phyloP scores from a whole-genome alignment of 164 flowering plant species.

The Kalanchoe fedtschenkoi region DNA sequence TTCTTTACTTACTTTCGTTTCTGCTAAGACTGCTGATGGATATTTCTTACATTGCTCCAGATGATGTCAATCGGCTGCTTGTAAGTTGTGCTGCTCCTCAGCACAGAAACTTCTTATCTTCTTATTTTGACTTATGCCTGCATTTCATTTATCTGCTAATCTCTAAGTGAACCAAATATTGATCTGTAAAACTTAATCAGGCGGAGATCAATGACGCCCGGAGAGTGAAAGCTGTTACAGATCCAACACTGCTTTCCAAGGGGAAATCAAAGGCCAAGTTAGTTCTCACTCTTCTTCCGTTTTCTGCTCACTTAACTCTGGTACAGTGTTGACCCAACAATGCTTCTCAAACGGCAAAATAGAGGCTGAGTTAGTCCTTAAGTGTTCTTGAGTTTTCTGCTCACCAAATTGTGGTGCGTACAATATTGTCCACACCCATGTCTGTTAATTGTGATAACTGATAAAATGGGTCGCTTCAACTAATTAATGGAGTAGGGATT shows the following conservation, averaged over 20 bases:
- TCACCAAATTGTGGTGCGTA: neutral
- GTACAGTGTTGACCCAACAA: slow-evolving; percentile 37
- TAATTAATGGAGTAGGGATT: neutral
- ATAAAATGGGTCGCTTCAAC: neutral
- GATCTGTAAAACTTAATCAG: slow-evolving; percentile 17
- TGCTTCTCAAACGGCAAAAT: slow-evolving; percentile 75
- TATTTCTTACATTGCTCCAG: slow-evolving; percentile 23
- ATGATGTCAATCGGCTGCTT: slow-evolving; percentile 72
- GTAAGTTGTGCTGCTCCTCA: slow-evolving; percentile 19
- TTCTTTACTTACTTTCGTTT: neutral
- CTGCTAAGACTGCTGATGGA: slow-evolving; percentile 1
- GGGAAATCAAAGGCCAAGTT: slow-evolving; percentile 82
- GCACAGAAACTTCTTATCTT: neutral
- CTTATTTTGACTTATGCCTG: neutral
- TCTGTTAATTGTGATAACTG: neutral
- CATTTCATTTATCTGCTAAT: neutral
- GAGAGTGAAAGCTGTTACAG: slow-evolving; percentile 53
- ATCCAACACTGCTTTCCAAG: slow-evolving; percentile 73
- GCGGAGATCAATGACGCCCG: slow-evolving; percentile 76
- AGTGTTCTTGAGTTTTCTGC: slow-evolving; percentile 1
- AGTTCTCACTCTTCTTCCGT: slow-evolving; percentile 15
- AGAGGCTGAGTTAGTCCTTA: slow-evolving; percentile 58
- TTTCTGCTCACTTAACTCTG: neutral
- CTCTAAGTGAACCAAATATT: neutral
- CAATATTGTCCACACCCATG: neutral